Percentiles rank a stretch among this genome's conserved stretches.
Evolutionary conservation across 1,139 yeast genomes (phyloP).

Genomic region (Saccharomycopsis crataegensis): DNA sequence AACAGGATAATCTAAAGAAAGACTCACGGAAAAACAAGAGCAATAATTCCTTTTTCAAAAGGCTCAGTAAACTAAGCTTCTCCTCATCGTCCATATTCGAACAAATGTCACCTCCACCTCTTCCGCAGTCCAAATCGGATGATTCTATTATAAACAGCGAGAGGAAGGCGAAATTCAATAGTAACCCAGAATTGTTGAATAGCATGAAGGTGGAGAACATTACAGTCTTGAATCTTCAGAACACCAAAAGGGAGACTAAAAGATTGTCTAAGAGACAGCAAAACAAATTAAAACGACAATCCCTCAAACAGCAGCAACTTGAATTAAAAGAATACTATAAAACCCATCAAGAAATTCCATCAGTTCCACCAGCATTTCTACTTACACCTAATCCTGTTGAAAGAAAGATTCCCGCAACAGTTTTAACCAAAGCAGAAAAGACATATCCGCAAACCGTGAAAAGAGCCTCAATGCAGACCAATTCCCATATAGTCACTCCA

Average conservation of each 20-base stretch:
- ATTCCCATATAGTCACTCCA: neutral
- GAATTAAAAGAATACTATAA: conserved; percentile 9
- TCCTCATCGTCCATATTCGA: neutral
- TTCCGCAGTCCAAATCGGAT: neutral
- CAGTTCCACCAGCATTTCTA: conserved; percentile 19
- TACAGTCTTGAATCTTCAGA: conserved; percentile 12
- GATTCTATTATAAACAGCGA: conserved; percentile 8
- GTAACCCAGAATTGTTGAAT: conserved; percentile 9
- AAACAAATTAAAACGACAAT: neutral
- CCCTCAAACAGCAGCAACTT: conserved; percentile 3
- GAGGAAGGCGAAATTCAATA: conserved; percentile 8
- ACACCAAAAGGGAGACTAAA: conserved; percentile 9
- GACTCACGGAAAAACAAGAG: neutral
- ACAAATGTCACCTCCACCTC: neutral
- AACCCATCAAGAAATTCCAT: conserved; percentile 6
- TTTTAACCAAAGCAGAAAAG: conserved; percentile 17
- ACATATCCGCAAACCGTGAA: conserved; percentile 16
- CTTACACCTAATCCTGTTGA: conserved; percentile 4
- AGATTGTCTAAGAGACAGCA: conserved; percentile 1
- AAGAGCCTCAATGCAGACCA: conserved; percentile 8
- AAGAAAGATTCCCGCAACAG: conserved; percentile 10
- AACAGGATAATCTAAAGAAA: no score
- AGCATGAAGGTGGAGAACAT: conserved; percentile 11
- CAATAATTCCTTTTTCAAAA: conserved; percentile 9
- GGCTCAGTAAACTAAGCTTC: conserved; percentile 11